Conservation (phyloP, 129 eudicot species). For the Cynara cardunculus region DNA sequence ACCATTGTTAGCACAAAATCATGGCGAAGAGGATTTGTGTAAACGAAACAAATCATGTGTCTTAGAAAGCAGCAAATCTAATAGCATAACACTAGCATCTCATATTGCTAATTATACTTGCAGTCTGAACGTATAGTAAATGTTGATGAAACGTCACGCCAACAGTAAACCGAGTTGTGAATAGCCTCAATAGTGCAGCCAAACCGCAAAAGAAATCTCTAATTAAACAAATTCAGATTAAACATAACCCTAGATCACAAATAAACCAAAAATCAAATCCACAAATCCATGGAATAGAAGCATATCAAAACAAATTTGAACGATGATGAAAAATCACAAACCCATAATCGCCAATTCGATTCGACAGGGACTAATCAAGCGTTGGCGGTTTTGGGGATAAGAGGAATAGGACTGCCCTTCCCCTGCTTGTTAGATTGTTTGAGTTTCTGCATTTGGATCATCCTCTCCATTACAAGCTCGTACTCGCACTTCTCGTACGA, state of each 20-base stretch:
- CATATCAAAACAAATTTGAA: not conserved
- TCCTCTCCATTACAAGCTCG: constrained; percentile 90
- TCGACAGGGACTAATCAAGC: constrained; percentile 29
- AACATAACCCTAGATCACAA: not conserved
- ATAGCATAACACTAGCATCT: not conserved
- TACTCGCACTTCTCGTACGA: constrained; percentile 82
- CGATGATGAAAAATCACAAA: not conserved
- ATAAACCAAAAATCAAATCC: not conserved
- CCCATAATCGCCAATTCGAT: not conserved
- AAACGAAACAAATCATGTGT: not conserved
- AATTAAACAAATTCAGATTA: not conserved
- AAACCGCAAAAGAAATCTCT: not conserved
- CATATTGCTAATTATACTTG: not conserved
- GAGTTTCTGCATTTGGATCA: constrained; percentile 74
- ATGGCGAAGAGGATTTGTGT: not conserved
- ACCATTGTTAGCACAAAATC: not conserved
- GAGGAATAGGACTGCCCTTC: constrained; percentile 34
- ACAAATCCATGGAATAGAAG: not conserved
- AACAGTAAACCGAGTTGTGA: not conserved
- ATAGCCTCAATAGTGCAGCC: not conserved
- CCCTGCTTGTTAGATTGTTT: constrained; percentile 24
- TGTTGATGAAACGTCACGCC: no score
- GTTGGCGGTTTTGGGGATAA: constrained; percentile 64
- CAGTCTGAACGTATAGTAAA: not conserved
- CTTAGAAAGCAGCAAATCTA: not conserved